Conservation (phyloP, 2,329 filamentous ascomycete genomes). For the Byssochlamys sp. region DNA sequence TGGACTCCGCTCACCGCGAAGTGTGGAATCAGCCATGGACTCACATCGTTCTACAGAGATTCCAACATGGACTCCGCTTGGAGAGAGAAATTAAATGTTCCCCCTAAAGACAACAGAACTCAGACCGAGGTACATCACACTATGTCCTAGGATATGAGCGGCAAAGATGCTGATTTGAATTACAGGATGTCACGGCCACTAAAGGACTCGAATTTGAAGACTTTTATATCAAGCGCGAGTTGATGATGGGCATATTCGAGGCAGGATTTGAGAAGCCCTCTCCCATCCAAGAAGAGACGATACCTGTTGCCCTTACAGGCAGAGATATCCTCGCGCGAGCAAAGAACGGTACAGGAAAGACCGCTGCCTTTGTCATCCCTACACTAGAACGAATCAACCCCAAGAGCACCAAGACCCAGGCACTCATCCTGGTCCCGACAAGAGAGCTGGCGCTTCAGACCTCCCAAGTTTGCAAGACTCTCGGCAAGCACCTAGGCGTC, state of each 20-base stretch:
- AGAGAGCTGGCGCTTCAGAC: constrained; percentile 95
- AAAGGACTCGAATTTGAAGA: constrained; percentile 97
- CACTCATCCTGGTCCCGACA: constrained; percentile 89
- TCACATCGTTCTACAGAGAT: constrained; percentile 22
- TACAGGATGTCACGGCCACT: constrained; percentile 89
- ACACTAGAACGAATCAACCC: constrained; percentile 92
- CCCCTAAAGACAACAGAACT: constrained; percentile 39
- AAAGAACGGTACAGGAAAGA: constrained; percentile 98
- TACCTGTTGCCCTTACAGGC: constrained; percentile 88
- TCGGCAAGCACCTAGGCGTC: constrained; percentile 91
- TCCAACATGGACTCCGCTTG: constrained; percentile 31
- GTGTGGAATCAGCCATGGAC: constrained; percentile 4
- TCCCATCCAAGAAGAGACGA: constrained; percentile 97
- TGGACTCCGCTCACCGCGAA: constrained; percentile 2
- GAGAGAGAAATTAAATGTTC: constrained; percentile 38
- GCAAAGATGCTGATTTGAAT: constrained; percentile 10
- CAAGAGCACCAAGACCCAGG: constrained; percentile 91
- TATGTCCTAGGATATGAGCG: constrained; percentile 3
- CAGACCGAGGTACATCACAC: constrained; percentile 38
- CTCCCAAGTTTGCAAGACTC: constrained; percentile 96
- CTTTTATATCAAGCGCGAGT: constrained; percentile 84
- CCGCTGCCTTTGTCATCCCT: constrained; percentile 93
- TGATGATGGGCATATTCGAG: constrained; percentile 99
- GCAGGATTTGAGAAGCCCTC: constrained; percentile 98
- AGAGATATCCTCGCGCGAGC: constrained; percentile 90